Evolutionary conservation across 179 eudicot species (phyloP).

Genomic region (Actinidia arguta): DNA sequence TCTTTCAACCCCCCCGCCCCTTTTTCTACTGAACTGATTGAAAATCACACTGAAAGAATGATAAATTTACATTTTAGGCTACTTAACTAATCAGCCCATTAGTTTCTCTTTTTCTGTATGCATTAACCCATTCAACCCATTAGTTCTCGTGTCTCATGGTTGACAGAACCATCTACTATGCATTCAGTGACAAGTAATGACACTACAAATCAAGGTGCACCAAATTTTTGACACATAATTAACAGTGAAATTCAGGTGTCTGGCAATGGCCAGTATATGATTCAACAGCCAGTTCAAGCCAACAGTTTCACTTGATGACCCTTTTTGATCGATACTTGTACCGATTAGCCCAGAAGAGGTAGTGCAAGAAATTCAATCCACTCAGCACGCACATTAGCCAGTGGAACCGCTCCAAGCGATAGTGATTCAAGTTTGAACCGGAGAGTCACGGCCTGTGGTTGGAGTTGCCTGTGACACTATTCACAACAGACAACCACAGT

Average conservation of each 20-base stretch:
- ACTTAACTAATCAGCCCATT: neutral
- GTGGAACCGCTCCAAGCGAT: conserved; percentile 66
- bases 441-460: conserved; percentile 57
- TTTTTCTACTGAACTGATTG: too few species aligned
- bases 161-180: neutral
- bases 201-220: neutral
- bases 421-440: conserved; percentile 63
- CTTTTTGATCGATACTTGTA: conserved; percentile 67
- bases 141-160: neutral
- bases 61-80: neutral
- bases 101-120: too few species aligned
- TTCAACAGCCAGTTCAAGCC: neutral
- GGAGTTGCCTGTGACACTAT: conserved; percentile 45
- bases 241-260: neutral
- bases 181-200: neutral
- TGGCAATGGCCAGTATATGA: too few species aligned
- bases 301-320: neutral
- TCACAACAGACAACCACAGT: conserved; percentile 63
- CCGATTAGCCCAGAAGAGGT: conserved; percentile 67
- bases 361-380: conserved; percentile 68
- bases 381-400: conserved; percentile 80
- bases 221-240: neutral
- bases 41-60: too few species aligned
- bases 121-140: too few species aligned
- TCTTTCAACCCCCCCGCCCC: too few species aligned